Evolutionary conservation across 805 yeast species (phyloP).

Genomic region (Yarrowia keelungensis): DNA sequence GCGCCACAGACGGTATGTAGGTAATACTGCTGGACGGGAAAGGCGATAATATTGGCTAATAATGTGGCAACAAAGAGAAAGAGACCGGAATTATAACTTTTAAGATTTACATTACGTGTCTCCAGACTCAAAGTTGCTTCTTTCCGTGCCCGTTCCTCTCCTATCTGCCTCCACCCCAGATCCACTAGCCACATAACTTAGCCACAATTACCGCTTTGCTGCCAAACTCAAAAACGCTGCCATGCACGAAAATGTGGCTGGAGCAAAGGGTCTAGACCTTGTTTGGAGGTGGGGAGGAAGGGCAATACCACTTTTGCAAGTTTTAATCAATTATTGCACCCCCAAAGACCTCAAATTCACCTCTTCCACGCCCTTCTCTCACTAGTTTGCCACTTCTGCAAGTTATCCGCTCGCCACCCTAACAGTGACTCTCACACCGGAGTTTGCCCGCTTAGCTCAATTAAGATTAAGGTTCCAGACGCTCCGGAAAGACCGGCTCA

Average conservation of each 20-base stretch:
- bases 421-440: neutral
- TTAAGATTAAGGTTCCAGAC: constrained; percentile 1
- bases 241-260: constrained; percentile 34
- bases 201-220: constrained; percentile 30
- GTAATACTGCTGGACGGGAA: neutral
- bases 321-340: too few species aligned
- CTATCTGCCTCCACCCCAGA: neutral
- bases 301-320: too few species aligned
- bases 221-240: neutral
- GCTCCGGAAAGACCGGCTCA: constrained; percentile 36
- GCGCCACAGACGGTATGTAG: constrained; percentile 1
- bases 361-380: neutral
- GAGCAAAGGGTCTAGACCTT: constrained; percentile 27
- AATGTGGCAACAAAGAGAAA: too few species aligned
- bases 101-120: neutral
- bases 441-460: constrained; percentile 5
- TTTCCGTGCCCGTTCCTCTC: neutral
- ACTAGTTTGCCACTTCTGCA: constrained; percentile 10
- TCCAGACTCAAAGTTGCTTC: neutral
- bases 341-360: neutral
- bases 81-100: neutral
- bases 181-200: constrained; percentile 24
- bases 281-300: neutral
- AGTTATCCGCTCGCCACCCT: constrained; percentile 22
- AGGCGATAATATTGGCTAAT: neutral